A percentile compares a stretch with the other conserved stretches of the same genome.
phyloP scores from a whole-genome alignment of 352 stramenopile genomes.

The Aphanomyces euteiches region DNA sequence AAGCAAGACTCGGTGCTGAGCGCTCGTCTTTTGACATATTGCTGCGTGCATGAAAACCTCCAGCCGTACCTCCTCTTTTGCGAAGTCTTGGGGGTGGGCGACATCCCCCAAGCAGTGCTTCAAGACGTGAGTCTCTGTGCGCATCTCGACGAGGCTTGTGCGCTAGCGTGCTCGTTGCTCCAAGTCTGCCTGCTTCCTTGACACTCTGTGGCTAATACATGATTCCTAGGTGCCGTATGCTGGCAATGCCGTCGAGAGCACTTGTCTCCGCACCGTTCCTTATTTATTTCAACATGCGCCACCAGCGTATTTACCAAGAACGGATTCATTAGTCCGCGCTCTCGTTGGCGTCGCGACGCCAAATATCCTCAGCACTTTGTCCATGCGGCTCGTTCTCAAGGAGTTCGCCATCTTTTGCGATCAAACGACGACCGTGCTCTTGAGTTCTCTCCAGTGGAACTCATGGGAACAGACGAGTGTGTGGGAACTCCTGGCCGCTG shows the following conservation, averaged over 20 bases:
- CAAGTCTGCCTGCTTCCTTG: conserved; percentile 11
- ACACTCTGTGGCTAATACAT: background rate
- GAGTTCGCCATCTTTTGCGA: conserved; percentile 72
- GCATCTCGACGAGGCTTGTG: conserved; percentile 74
- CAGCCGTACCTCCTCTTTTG: conserved; percentile 64
- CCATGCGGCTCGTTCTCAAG: conserved; percentile 57
- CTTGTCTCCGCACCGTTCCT: conserved; percentile 52
- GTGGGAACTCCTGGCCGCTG: conserved; percentile 71
- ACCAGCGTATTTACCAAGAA: conserved; percentile 60
- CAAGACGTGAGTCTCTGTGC: conserved; percentile 71
- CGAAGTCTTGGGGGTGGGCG: conserved; percentile 44
- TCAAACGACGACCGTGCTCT: conserved; percentile 62
- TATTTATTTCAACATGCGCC: conserved; percentile 70
- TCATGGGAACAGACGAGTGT: conserved; percentile 79
- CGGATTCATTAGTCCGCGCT: conserved; percentile 63
- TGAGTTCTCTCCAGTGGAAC: conserved; percentile 74
- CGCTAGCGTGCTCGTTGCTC: conserved; percentile 56
- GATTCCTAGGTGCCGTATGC: conserved; percentile 7
- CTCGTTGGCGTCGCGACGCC: conserved; percentile 62
- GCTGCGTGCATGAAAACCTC: conserved; percentile 57
- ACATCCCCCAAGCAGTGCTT: conserved; percentile 46
- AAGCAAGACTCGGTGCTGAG: conserved; percentile 65
- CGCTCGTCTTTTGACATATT: conserved; percentile 72
- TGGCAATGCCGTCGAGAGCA: conserved; percentile 48
- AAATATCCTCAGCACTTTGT: conserved; percentile 53